Base-by-base conservation (phyloP, 331 rosid genomes). In the Phaseolus coccineus region DNA sequence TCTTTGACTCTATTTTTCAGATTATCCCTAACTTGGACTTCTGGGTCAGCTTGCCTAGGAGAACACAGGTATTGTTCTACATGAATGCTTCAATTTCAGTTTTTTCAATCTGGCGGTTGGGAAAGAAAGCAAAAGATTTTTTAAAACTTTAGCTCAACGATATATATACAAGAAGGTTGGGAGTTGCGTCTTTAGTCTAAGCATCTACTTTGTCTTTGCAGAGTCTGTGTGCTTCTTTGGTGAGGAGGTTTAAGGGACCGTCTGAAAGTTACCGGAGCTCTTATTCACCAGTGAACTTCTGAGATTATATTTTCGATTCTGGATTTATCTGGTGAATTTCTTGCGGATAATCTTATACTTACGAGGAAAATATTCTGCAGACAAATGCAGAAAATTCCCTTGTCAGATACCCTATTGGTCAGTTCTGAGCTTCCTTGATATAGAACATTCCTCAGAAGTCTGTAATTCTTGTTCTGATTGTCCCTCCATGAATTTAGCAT, bases 251-350 rank as follows among this genome's bases (percentile, higher is more conserved):
- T 69, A 89, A 74, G 84, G 92, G 94, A 75, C 95, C 96, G 22
- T 88, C 98, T 28, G 74, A 88, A 85, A 93, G 93, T 78, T 66
- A 91, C 82, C 84, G 96, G 75, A 89, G 84, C 81, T 81, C 96
- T 42, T 91, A 95, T 83, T 93, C 98, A 63, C 85, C 91, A 9
- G 99, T 93, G 84, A 79, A 93, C 86, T 95, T 93, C 87, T 95
- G 89, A 93, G 82, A 25, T 44, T 71, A 42, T 53, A 56, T 63
- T 67, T 84, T 84, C 77, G 1, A 37, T 81, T 82, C 61, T 51
- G 75, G 85, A 76, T 74, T 31, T 59, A 47, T 47, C 83, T 57
- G 85, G 83, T 57, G 83, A 87, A 44, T 77, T 76, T 81, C 65
- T 69, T 77, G 50, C 16, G 46, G 61, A 73, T 46, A 64, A 76